A percentile compares a stretch with the other conserved stretches of the same genome.
These are phyloP conservation scores for Mycena albidolilacea DNA, from an alignment of 768 basidiomycete genomes.

Conservation along the genomic window DNA sequence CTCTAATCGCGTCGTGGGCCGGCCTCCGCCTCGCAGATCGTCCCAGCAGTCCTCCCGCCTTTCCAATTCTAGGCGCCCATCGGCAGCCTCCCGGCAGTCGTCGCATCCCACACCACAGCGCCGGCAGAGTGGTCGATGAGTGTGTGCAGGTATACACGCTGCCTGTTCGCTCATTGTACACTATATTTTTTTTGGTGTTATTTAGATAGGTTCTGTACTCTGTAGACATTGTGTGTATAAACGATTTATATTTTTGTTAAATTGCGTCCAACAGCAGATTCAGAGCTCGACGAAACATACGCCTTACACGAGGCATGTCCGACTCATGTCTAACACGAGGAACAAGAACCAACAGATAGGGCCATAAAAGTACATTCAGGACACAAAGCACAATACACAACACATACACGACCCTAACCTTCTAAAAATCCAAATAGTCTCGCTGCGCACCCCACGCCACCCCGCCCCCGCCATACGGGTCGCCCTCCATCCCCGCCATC, in stretches of 20 bases:
- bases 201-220: background rate
- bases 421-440: constrained; percentile 70
- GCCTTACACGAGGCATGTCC: too few relatives aligned
- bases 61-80: constrained; percentile 19
- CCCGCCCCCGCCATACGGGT: constrained; percentile 64
- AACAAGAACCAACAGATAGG: background rate
- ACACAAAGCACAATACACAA: background rate
- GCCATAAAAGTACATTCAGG: background rate
- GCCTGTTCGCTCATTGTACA: constrained; percentile 1
- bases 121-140: constrained; percentile 28
- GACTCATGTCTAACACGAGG: too few relatives aligned
- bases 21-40: constrained; percentile 35
- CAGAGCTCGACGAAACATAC: background rate
- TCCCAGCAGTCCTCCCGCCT: constrained; percentile 24
- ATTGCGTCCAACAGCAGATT: background rate
- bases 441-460: constrained; percentile 59
- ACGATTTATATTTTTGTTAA: background rate
- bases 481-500: constrained; percentile 57
- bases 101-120: constrained; percentile 30
- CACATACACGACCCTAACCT: background rate
- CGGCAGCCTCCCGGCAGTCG: constrained; percentile 13
- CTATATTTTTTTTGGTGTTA: background rate
- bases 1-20: constrained; percentile 39
- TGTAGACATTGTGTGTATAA: background rate
- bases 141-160: constrained; percentile 2